Base-by-base conservation (phyloP, 345 rosid genomes). In the Brassica cretica region DNA sequence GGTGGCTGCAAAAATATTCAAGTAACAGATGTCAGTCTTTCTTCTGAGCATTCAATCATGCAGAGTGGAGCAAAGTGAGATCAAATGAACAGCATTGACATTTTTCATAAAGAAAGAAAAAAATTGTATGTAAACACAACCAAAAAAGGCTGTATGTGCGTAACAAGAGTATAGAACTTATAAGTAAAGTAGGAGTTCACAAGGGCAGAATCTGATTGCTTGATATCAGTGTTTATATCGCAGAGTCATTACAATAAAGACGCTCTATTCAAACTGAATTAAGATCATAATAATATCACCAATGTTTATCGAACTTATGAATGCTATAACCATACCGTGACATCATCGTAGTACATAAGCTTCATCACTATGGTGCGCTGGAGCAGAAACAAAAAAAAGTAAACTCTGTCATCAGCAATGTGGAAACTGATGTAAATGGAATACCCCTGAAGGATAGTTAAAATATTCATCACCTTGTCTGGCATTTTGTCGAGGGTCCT, bases 321-420 rank as follows among this genome's bases (percentile, higher is more conserved):
- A 71, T 68, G 58, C 59, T 71, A 66, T 75, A 78, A 80, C 30
- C 88, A 72, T 93, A 96, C 99, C 87, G 97, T 96, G 77, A 93
- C 93, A 82, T 91, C 96, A 74, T 91, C 99, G 14, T 91, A 91
- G 82, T 93, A 96, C 82, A 89, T 81, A 74, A 96, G 96, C 85
- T 96, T 96, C 99, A 96, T 93, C 87, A 93, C 71, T 65, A 96
- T 90, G 18, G 96, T 90, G 32, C 96, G 98, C 99, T 96, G 96
- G 72, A 83, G 70, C 63, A 79, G n/a, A 72, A 81, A 66, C 64
- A 55, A 19, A 71, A 37, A 73, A 49, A 33, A 41, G 35, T 49
- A 44, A 59, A 58, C 35, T 76, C 70, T n/a, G 29, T 75, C 32
- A 68, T 69, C 41, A 84, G 69, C 29, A 24, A 69, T 61, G 10